Evolutionary conservation across 306 rosid genomes (phyloP).

Genomic region (Gleditsia sinensis): DNA sequence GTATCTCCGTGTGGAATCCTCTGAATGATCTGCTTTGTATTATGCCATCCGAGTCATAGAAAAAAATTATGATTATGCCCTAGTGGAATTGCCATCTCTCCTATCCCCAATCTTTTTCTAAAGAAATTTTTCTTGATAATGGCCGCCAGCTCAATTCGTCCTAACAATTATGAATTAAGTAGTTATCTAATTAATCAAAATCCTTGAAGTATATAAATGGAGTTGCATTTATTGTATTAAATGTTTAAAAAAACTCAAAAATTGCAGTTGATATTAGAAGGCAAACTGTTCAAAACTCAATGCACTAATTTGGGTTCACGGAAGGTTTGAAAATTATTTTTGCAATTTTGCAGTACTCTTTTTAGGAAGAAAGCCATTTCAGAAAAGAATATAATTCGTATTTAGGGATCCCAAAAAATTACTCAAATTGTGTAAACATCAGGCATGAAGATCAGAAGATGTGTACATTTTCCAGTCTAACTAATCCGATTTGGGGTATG

Average conservation of each 20-base stretch:
- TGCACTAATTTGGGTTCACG: neutral
- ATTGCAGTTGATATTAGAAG: no score
- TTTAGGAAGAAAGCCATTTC: no score
- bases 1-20: constrained; percentile 55
- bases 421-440: neutral
- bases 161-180: constrained; percentile 12
- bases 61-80: constrained; percentile 53
- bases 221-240: neutral
- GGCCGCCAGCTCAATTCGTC: constrained; percentile 18
- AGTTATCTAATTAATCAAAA: neutral
- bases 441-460: neutral
- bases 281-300: neutral
- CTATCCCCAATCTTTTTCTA: constrained; percentile 20
- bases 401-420: no score
- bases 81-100: constrained; percentile 37
- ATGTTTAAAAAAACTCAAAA: neutral
- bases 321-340: neutral
- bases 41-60: constrained; percentile 69
- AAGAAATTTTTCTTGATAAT: constrained; percentile 13
- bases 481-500: neutral
- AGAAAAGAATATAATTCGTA: no score
- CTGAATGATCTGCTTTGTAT: constrained; percentile 79
- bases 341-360: no score
- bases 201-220: neutral
- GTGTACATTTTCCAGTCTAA: neutral